Evolutionary conservation across 192 early-diverging fungal species (phyloP).

Genomic region (Coemansia sp.): DNA sequence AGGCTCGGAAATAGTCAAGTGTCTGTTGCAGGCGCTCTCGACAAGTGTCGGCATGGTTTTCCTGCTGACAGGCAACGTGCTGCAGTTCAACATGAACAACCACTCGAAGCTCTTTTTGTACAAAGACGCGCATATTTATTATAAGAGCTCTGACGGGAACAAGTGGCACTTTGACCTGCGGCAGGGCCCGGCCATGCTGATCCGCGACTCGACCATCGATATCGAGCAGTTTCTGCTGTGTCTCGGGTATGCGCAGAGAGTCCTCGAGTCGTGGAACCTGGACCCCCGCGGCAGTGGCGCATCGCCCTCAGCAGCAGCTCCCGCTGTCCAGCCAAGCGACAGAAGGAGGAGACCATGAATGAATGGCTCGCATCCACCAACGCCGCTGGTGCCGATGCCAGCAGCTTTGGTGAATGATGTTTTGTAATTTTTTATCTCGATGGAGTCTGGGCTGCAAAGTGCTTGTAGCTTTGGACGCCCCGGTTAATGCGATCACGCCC

Average conservation of each 20-base stretch:
- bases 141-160: slow-evolving; percentile 32
- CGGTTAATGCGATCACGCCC: background rate
- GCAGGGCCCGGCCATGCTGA: slow-evolving; percentile 48
- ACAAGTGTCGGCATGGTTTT: slow-evolving; percentile 48
- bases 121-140: slow-evolving; percentile 42
- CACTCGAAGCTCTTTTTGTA: slow-evolving; percentile 55
- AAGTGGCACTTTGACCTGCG: slow-evolving; percentile 55
- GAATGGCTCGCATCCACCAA: background rate
- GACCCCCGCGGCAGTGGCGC: background rate
- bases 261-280: slow-evolving; percentile 38
- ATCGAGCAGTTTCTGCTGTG: slow-evolving; percentile 51
- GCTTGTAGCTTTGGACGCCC: background rate
- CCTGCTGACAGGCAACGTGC: slow-evolving; percentile 49
- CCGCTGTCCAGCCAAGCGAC: background rate
- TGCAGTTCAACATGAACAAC: slow-evolving; percentile 50
- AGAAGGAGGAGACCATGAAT: background rate
- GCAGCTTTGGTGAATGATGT: background rate
- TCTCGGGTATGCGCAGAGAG: slow-evolving; percentile 44
- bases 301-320: background rate
- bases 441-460: background rate
- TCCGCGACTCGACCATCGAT: slow-evolving; percentile 38
- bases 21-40: slow-evolving; percentile 41
- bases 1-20: slow-evolving; percentile 17
- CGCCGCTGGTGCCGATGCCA: background rate
- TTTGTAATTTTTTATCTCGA: too few relatives aligned